phyloP scores from a whole-genome alignment of 495 filamentous ascomycete species.

The Tetracladium setigerum region DNA sequence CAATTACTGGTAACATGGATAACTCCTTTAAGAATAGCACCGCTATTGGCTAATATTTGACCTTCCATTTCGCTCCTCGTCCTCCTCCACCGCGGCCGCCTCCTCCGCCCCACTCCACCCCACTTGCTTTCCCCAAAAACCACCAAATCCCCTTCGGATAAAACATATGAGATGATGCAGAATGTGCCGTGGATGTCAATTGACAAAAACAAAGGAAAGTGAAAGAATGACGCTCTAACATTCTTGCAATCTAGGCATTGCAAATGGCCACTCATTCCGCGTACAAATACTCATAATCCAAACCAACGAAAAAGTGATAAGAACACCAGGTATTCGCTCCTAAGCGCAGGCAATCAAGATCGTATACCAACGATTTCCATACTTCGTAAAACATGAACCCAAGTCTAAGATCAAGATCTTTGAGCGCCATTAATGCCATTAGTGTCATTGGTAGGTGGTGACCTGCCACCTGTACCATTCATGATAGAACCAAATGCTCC shows the following conservation, averaged over 20 bases:
- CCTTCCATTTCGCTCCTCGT: too few relatives aligned
- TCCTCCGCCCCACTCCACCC: too few relatives aligned
- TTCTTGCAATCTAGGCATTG: neutral
- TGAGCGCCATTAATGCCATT: constrained; percentile 17
- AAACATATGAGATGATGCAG: constrained; percentile 10
- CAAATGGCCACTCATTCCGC: neutral
- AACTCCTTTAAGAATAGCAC: too few relatives aligned
- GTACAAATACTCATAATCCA: neutral
- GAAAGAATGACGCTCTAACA: neutral
- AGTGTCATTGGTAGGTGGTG: constrained; percentile 15
- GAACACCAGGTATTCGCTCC: neutral
- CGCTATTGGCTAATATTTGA: too few relatives aligned
- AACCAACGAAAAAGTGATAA: neutral
- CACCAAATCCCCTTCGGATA: too few relatives aligned
- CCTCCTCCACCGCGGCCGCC: too few relatives aligned
- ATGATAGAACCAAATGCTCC: constrained; percentile 11
- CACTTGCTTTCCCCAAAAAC: too few relatives aligned
- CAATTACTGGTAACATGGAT: too few relatives aligned
- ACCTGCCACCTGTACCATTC: constrained; percentile 17
- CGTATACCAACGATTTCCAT: constrained; percentile 9
- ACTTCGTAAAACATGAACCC: constrained; percentile 5
- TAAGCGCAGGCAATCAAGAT: constrained; percentile 1
- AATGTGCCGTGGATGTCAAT: constrained; percentile 16
- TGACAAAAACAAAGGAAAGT: constrained; percentile 7
- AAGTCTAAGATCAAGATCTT: constrained; percentile 13